Conservation (phyloP, 768 basidiomycete species). For the Amanita molliuscula region DNA sequence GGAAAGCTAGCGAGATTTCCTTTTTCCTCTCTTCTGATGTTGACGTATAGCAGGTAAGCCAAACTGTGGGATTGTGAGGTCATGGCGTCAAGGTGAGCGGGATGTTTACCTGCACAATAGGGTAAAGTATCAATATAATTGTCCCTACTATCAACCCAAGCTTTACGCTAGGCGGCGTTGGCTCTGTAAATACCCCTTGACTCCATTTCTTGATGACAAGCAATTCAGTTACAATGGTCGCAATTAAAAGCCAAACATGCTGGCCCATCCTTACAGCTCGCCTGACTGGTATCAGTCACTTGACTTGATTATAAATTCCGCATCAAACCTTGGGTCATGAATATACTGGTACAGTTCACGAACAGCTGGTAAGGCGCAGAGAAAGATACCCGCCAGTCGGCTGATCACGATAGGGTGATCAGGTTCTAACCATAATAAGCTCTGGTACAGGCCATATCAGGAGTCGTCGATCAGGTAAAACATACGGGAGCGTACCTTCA, state of each 20-base stretch:
- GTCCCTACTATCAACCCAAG: conserved; percentile 58
- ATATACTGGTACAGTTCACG: conserved; percentile 79
- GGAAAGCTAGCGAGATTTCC: conserved; percentile 21
- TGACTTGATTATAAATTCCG: conserved; percentile 3
- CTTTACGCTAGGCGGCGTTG: conserved; percentile 52
- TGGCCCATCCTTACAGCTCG: conserved; percentile 84
- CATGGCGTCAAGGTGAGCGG: conserved; percentile 7
- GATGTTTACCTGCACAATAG: conserved; percentile 47
- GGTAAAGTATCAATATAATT: conserved; percentile 57
- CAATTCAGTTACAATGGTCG: conserved; percentile 76
- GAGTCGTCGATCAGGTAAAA: conserved; percentile 3
- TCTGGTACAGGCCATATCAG: conserved; percentile 18
- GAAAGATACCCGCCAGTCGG: conserved; percentile 63
- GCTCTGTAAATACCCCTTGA: conserved; percentile 53
- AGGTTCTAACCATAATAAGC: conserved; percentile 80
- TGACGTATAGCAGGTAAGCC: conserved; percentile 48
- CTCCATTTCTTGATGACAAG: conserved; percentile 81
- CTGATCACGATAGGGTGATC: conserved; percentile 78
- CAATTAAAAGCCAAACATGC: conserved; percentile 78
- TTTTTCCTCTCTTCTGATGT: conserved; percentile 24
- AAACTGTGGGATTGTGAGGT: conserved; percentile 35
- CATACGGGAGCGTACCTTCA: conserved; percentile 45
- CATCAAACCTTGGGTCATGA: conserved; percentile 63
- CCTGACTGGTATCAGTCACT: conserved; percentile 24
- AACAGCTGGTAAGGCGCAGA: conserved; percentile 81